phyloP scores from a whole-genome alignment of 2,329 filamentous ascomycete species.

The Verticillium nubilum region DNA sequence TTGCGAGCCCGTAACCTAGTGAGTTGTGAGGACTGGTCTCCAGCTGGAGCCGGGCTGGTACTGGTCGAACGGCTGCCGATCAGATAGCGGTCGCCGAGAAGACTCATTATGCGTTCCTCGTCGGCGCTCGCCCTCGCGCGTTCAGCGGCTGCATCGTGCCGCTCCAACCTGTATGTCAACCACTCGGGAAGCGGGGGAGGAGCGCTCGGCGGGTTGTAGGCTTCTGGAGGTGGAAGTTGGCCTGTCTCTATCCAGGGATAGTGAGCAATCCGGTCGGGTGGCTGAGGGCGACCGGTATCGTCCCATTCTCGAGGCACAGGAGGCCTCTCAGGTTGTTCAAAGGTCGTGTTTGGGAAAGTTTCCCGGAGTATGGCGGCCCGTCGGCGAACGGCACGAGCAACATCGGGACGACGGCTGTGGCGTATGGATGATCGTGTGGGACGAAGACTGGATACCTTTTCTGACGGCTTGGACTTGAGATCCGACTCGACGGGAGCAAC shows the following conservation, averaged over 20 bases:
- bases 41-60: not conserved
- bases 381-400: conserved; percentile 23
- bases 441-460: conserved; percentile 16
- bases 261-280: conserved; percentile 5
- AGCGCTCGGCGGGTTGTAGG: conserved; percentile 2
- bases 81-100: not conserved
- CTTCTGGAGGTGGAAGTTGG: conserved; percentile 10
- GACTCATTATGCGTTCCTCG: not conserved
- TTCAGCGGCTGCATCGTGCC: not conserved
- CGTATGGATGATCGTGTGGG: conserved; percentile 34
- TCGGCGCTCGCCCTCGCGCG: not conserved
- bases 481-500: conserved; percentile 40
- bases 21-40: not conserved
- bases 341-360: conserved; percentile 5
- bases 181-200: not conserved
- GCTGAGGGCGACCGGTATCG: not conserved
- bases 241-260: conserved; percentile 14
- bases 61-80: not conserved
- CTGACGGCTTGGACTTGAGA: conserved; percentile 26
- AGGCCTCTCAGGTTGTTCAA: not conserved
- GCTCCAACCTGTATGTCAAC: not conserved
- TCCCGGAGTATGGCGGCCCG: conserved; percentile 13
- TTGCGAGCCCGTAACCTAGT: not conserved
- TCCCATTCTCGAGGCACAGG: not conserved
- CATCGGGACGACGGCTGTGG: conserved; percentile 24